Evolutionary conservation across 1,139 yeast genomes (phyloP), one percentile per base, ranked within the genome.

Genomic region (Diutina sp.): DNA sequence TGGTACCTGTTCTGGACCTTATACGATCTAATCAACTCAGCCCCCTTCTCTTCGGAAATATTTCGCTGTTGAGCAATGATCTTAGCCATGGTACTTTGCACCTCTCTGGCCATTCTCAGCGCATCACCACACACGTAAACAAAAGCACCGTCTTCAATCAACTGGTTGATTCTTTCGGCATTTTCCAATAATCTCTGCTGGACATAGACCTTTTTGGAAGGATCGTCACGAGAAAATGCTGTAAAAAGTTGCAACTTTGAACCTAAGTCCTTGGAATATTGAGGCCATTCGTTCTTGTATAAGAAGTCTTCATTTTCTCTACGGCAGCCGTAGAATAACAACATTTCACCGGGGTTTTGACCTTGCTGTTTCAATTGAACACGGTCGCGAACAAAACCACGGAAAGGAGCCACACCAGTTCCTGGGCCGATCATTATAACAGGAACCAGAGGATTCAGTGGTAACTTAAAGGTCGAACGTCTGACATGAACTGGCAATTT

Each of bases 101-200:
- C 99, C 67, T 90, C 97, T 71, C 95, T 85, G 2, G 99, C 97
- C 99, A 93, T 93, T 64, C 82, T 83, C 55, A 87, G 82, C 41
- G 99, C 98, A 74, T 93, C 98, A 66, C 99, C 99, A 78, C 99
- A 93, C 38, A 93, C 96, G 68, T 93, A 93, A 61, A 93, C 79
- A 68, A 84, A 87, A 0, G 96, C 97, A 57, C 97, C 97, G 25
- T 70, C 65, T 46, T 79, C 72, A 57, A 93, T 71, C 60, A 91
- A 73, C 56, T 78, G 72, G 64, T 82, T 79, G 57, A 91, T 75
- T 56, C 75, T 73, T 50, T 69, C 65, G 29, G 85, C 78, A 60
- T 79, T 77, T 66, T 88, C 91, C 58, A 72, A 65, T 62, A 93
- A 68, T 61, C 80, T 83, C 67, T 95, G 86, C 72, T 93, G 99